Evolutionary conservation across 164 flowering plant species (phyloP).

Genomic region (Liquidambar formosana): DNA sequence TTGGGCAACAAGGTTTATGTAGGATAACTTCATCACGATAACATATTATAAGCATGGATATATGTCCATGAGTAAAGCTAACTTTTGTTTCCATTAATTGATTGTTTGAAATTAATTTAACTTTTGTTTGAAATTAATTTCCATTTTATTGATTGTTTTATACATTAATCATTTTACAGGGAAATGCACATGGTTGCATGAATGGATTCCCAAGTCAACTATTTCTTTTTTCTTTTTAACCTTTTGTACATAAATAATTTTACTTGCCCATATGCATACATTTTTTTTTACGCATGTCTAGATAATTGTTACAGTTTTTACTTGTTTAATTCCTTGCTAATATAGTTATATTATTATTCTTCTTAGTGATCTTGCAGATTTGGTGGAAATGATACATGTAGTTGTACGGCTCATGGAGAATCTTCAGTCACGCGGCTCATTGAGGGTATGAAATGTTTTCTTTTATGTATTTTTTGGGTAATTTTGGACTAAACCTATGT

Average conservation of each 20-base stretch:
- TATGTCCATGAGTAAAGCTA: too few relatives aligned
- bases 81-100: too few relatives aligned
- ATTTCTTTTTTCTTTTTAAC: neutral
- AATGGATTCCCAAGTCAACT: neutral
- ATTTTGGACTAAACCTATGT: neutral
- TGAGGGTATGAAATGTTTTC: conserved; percentile 59
- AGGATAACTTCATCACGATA: too few relatives aligned
- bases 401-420: conserved; percentile 77
- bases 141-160: too few relatives aligned
- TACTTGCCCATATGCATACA: conserved; percentile 2
- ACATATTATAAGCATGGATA: too few relatives aligned
- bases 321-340: conserved; percentile 5
- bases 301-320: neutral
- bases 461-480: neutral
- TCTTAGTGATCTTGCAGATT: conserved; percentile 87
- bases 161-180: too few relatives aligned
- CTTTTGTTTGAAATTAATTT: too few relatives aligned
- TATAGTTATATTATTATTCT: neutral
- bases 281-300: neutral
- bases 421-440: conserved; percentile 79
- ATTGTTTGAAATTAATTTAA: too few relatives aligned
- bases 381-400: conserved; percentile 74
- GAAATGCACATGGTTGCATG: neutral
- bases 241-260: neutral
- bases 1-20: too few relatives aligned